These are phyloP conservation scores for Amanita molliuscula DNA, from an alignment of 768 basidiomycete species.

Conservation along the genomic window DNA sequence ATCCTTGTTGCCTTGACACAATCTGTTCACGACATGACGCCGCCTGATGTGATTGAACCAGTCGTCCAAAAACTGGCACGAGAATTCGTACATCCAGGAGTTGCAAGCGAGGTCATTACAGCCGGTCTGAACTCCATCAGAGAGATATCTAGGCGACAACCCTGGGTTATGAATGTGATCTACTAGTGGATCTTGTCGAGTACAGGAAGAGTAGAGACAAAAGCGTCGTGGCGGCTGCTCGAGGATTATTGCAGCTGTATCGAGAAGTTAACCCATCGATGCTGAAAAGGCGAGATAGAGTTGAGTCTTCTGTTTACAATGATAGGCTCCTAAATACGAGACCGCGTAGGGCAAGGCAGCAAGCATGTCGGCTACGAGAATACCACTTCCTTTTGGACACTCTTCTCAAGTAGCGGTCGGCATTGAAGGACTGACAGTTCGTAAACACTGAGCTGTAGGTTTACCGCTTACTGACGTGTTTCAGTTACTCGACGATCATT, in stretches of 20 bases:
- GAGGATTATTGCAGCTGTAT: slow-evolving; percentile 82
- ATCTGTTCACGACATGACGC: slow-evolving; percentile 90
- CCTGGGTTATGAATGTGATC: slow-evolving; percentile 94
- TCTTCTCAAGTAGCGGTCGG: slow-evolving; percentile 62
- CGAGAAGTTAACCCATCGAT: slow-evolving; percentile 94
- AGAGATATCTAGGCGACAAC: slow-evolving; percentile 89
- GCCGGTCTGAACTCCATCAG: slow-evolving; percentile 95
- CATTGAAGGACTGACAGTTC: slow-evolving; percentile 82
- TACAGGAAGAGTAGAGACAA: slow-evolving; percentile 96
- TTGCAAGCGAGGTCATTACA: slow-evolving; percentile 88
- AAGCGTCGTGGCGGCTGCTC: slow-evolving; percentile 78
- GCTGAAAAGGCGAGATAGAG: slow-evolving; percentile 81
- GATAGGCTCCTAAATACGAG: slow-evolving; percentile 7
- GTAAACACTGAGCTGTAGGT: slow-evolving; percentile 16
- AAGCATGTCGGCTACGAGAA: slow-evolving; percentile 53
- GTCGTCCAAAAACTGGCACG: slow-evolving; percentile 86
- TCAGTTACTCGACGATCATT: slow-evolving; percentile 83
- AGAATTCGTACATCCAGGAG: slow-evolving; percentile 97
- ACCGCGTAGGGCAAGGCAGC: slow-evolving; percentile 79
- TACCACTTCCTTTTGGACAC: slow-evolving; percentile 80
- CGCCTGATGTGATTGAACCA: slow-evolving; percentile 85
- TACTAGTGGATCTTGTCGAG: slow-evolving; percentile 86
- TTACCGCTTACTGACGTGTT: not conserved
- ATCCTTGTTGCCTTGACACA: slow-evolving; percentile 93
- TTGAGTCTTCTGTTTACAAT: slow-evolving; percentile 22